Percentiles rank a stretch among this genome's conserved stretches.
Evolutionary conservation across 805 yeast genomes (phyloP).

Genomic region (Torulaspora franciscae): DNA sequence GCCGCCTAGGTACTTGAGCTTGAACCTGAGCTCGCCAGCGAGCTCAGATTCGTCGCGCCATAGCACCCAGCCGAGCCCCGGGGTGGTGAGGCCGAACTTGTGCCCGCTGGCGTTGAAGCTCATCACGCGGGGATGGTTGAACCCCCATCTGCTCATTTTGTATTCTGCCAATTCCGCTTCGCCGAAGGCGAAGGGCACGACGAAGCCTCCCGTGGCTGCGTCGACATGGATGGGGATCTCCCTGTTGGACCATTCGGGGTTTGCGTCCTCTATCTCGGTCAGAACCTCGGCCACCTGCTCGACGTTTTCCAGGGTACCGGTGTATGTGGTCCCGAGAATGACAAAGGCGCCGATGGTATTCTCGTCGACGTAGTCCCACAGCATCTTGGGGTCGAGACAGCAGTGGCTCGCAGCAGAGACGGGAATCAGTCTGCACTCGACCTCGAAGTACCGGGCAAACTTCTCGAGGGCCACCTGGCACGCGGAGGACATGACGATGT

Average conservation of each 20-base stretch:
- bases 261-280: conserved; percentile 51
- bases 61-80: conserved; percentile 89
- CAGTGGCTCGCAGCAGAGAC: conserved; percentile 58
- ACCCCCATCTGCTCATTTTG: conserved; percentile 58
- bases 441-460: conserved; percentile 91
- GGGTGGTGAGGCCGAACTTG: conserved; percentile 85
- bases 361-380: conserved; percentile 70
- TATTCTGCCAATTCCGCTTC: conserved; percentile 41
- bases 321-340: conserved; percentile 85
- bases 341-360: conserved; percentile 90
- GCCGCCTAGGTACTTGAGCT: conserved; percentile 81
- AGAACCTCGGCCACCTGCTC: conserved; percentile 54
- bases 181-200: conserved; percentile 81
- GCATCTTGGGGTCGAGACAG: conserved; percentile 54
- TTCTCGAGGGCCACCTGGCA: conserved; percentile 93
- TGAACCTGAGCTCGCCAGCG: conserved; percentile 70
- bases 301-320: conserved; percentile 87
- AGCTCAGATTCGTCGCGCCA: conserved; percentile 64
- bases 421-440: conserved; percentile 72
- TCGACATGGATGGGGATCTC: conserved; percentile 87
- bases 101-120: conserved; percentile 90
- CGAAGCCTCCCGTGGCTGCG: conserved; percentile 87
- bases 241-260: conserved; percentile 33
- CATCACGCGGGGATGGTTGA: conserved; percentile 66
- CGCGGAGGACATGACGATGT: conserved; percentile 86